phyloP scores from a whole-genome alignment of 345 rosid species.

The Hypericum androsaemum region DNA sequence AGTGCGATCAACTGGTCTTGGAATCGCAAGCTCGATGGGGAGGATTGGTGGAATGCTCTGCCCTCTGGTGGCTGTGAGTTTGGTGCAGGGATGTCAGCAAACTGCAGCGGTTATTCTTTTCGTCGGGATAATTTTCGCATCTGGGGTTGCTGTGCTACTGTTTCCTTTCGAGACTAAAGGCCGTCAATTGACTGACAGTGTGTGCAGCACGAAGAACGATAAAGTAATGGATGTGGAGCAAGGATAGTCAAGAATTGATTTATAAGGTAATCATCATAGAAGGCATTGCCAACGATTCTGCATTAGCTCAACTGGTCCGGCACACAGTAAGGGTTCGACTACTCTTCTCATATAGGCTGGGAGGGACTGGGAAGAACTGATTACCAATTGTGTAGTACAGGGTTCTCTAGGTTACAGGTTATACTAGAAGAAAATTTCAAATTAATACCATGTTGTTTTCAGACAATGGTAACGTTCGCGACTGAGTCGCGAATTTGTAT shows the following conservation, averaged over 20 bases:
- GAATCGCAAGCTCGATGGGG: constrained; percentile 77
- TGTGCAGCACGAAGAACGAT: constrained; percentile 17
- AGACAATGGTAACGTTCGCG: no score
- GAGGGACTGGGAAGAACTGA: no score
- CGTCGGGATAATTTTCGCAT: constrained; percentile 40
- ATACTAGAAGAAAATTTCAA: no score
- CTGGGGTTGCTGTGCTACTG: constrained; percentile 55
- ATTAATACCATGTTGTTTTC: no score
- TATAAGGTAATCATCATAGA: background rate
- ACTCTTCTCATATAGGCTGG: no score
- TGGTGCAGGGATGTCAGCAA: constrained; percentile 80
- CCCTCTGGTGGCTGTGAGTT: constrained; percentile 77
- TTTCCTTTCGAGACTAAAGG: constrained; percentile 88
- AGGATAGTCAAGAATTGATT: background rate
- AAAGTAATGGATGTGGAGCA: background rate
- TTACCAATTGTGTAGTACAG: no score
- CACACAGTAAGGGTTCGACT: no score
- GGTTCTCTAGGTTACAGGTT: no score
- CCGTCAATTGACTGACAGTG: constrained; percentile 44
- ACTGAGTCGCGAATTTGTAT: no score
- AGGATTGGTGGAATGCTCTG: constrained; percentile 88
- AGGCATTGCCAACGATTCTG: no score
- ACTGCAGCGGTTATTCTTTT: constrained; percentile 53
- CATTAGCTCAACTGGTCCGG: no score
- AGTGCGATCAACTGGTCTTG: constrained; percentile 84